Evolutionary conservation across 192 early-diverging fungal genomes (phyloP).

Genomic region (Coemansia sp.): DNA sequence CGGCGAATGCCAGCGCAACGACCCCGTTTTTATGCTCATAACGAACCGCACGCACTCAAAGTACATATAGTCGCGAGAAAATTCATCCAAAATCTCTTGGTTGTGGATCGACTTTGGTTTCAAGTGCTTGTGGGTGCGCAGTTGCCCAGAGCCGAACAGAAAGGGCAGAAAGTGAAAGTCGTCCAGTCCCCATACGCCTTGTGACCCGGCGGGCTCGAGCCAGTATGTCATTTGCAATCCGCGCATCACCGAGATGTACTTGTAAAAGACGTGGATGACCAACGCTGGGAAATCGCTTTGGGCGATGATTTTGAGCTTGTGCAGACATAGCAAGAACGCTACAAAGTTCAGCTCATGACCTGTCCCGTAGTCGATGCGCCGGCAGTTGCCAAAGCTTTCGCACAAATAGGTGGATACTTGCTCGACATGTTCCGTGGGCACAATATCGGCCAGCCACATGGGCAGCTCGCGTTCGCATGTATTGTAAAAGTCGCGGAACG

Average conservation of each 20-base stretch:
- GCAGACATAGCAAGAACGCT: conserved; percentile 78
- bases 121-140: conserved; percentile 85
- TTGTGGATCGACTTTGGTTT: conserved; percentile 94
- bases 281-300: conserved; percentile 71
- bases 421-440: conserved; percentile 37
- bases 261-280: conserved; percentile 74
- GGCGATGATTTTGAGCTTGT: conserved; percentile 70
- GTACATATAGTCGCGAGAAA: conserved; percentile 93
- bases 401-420: conserved; percentile 76
- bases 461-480: conserved; percentile 50
- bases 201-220: conserved; percentile 95
- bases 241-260: conserved; percentile 87
- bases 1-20: conserved; percentile 83
- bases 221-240: conserved; percentile 88
- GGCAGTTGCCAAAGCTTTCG: conserved; percentile 86
- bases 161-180: conserved; percentile 98
- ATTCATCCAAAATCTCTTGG: conserved; percentile 83
- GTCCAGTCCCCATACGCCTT: conserved; percentile 99
- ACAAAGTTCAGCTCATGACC: conserved; percentile 95
- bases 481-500: conserved; percentile 89
- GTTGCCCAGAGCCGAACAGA: conserved; percentile 85
- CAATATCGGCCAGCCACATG: conserved; percentile 43
- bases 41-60: conserved; percentile 92
- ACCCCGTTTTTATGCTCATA: conserved; percentile 72
- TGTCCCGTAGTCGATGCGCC: conserved; percentile 96